phyloP scores from a whole-genome alignment of 148 eudicot species.

The Nepenthes gracilis region DNA sequence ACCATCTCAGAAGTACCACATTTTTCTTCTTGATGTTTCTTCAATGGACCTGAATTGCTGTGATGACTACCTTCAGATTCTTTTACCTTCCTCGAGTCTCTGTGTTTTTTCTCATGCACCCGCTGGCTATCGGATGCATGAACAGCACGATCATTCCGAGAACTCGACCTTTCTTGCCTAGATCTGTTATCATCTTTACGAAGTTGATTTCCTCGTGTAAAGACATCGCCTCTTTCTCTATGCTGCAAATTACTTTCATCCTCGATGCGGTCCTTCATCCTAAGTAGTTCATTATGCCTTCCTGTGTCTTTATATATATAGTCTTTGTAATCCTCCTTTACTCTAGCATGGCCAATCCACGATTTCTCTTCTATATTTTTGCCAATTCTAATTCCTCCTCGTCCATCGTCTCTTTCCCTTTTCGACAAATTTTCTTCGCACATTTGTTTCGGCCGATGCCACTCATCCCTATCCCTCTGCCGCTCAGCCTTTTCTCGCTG shows the following conservation, averaged over 20 bases:
- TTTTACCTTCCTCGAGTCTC: conserved; percentile 54
- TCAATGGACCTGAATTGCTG: conserved; percentile 32
- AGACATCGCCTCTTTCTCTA: conserved; percentile 44
- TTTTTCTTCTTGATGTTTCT: conserved; percentile 52
- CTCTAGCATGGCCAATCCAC: conserved; percentile 51
- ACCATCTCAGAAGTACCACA: conserved; percentile 64
- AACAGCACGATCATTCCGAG: conserved; percentile 41
- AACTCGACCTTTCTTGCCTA: conserved; percentile 57
- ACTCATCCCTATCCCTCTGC: conserved; percentile 64
- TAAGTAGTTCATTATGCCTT: conserved; percentile 49
- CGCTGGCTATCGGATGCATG: conserved; percentile 46
- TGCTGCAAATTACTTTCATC: conserved; percentile 40
- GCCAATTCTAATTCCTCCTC: conserved; percentile 28
- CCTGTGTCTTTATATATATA: conserved; percentile 37
- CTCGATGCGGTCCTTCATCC: conserved; percentile 55
- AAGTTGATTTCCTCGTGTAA: conserved; percentile 40
- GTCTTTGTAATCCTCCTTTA: conserved; percentile 54
- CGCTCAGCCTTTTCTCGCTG: conserved; percentile 64
- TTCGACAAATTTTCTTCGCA: conserved; percentile 47
- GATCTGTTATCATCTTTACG: conserved; percentile 57
- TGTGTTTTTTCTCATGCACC: conserved; percentile 43
- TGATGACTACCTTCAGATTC: conserved; percentile 46
- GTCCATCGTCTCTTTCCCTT: conserved; percentile 65
- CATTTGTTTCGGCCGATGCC: conserved; percentile 44
- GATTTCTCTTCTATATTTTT: conserved; percentile 59